Percentiles rank a stretch among this genome's conserved stretches.
These are phyloP conservation scores for Coemansia sp. DNA, from an alignment of 192 early-diverging fungal genomes.

Conservation along the genomic window DNA sequence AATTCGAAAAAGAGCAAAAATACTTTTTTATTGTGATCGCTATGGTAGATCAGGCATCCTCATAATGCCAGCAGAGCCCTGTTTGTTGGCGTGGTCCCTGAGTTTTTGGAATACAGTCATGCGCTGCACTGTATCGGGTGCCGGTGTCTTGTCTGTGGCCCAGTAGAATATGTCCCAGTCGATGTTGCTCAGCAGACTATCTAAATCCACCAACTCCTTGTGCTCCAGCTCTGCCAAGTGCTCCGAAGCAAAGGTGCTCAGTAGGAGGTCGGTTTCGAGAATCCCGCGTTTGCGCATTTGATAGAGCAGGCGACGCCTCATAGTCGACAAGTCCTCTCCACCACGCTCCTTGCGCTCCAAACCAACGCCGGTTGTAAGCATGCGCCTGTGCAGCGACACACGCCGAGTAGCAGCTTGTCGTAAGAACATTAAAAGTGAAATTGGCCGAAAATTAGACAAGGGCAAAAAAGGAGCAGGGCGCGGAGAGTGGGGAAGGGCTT, in stretches of 20 bases:
- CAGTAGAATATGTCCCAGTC: constrained; percentile 99
- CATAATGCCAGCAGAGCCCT: constrained; percentile 64
- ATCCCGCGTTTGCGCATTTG: constrained; percentile 92
- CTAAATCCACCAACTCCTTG: constrained; percentile 71
- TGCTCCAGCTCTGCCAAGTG: constrained; percentile 56
- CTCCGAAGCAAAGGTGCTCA: constrained; percentile 82
- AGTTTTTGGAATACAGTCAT: constrained; percentile 63
- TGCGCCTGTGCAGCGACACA: not conserved
- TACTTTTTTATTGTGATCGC: no score
- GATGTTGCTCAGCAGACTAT: constrained; percentile 76
- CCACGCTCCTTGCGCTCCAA: constrained; percentile 54
- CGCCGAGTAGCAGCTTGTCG: not conserved
- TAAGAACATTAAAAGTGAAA: not conserved
- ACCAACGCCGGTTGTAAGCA: not conserved
- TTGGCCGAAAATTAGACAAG: not conserved
- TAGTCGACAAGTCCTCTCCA: constrained; percentile 66
- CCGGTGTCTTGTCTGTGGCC: constrained; percentile 65
- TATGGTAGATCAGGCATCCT: constrained; percentile 74
- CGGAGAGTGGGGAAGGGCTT: no score
- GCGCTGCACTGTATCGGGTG: constrained; percentile 55
- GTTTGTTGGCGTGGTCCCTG: constrained; percentile 76
- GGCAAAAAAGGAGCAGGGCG: not conserved
- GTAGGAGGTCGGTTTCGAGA: constrained; percentile 85
- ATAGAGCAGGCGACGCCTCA: constrained; percentile 80
- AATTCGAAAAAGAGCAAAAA: not conserved